Percentiles rank a stretch among this genome's conserved stretches.
Conservation (phyloP, 345 rosid species). For the Eucalyptus cloeziana region DNA sequence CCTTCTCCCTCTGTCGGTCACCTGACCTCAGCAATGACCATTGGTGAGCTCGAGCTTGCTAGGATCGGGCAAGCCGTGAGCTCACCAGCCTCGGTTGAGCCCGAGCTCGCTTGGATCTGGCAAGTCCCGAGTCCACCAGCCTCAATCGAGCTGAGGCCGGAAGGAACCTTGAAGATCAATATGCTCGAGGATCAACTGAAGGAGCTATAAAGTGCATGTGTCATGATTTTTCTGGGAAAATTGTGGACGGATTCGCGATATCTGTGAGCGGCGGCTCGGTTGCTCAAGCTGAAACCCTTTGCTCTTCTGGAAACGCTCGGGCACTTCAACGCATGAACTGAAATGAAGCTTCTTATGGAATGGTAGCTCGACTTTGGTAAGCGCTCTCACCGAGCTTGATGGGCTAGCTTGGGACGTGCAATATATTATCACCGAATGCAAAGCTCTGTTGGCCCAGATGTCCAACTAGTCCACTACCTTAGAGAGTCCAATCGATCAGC, state of each 20-base stretch:
- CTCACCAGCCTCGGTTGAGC: accelerated
- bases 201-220: not conserved
- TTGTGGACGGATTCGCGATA: not conserved
- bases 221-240: not conserved
- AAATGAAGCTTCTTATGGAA: not conserved
- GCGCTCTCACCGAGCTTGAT: not conserved
- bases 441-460: not conserved
- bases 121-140: not conserved
- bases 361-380: not conserved
- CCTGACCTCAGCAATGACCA: accelerated
- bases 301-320: not conserved
- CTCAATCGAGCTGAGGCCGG: too few relatives aligned
- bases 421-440: not conserved
- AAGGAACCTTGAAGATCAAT: not conserved
- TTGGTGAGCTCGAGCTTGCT: accelerated
- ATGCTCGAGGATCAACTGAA: not conserved
- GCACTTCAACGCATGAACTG: not conserved
- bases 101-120: not conserved
- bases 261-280: not conserved
- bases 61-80: accelerated
- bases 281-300: not conserved
- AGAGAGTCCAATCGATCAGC: not conserved
- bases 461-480: not conserved
- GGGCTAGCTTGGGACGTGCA: not conserved
- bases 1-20: accelerated